Evolutionary conservation across 345 rosid species (phyloP), one percentile per base, ranked within the genome.

Genomic region (Eutrema heterophyllum): DNA sequence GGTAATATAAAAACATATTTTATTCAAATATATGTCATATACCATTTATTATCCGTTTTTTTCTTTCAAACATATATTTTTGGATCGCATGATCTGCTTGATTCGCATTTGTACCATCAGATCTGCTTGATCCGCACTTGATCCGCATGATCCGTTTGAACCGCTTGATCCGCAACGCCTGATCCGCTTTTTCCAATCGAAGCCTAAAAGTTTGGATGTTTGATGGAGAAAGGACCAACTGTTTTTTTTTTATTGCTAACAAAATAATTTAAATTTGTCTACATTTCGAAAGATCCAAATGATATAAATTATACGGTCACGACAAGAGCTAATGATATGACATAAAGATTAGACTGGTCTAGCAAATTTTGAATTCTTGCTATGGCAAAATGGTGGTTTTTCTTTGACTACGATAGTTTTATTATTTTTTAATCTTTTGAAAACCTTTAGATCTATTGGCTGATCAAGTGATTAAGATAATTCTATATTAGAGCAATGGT

Each of bases 321-420:
- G 79, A 76, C 79, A 76, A 76, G 65, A 54, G 79, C 79, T 76
- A 69, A 76, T 69, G 79, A 76, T 76, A 62, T 63, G 75, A 69
- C 79, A 54, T 76, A 36, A 62, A 76, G 79, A 36, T 62, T 62
- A 54, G 57, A 27, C 65, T 76, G 65, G 70, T 76, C 70, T 75
- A 69, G 8, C 70, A 76, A 35, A 24, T 36, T 68, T 69, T 61
- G 63, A 69, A 60, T 44, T 60, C 72, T 75, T 50, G 73, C 39
- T 14, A 67, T 41, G 4, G 39, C 70, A 52, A 51, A 60, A 50
- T 39, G 15, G n/a, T 64, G 14, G 4, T 6, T 50, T 58, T 67
- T 30, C 30, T 68, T 69, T 46, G 70, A 69, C 9, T 14, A 27
- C 7, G 39, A 50, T 50, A 35, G 9, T 52, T 60, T 33, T 48